Conservation (phyloP, 2,329 filamentous ascomycete species). For the Fusarium sp. region DNA sequence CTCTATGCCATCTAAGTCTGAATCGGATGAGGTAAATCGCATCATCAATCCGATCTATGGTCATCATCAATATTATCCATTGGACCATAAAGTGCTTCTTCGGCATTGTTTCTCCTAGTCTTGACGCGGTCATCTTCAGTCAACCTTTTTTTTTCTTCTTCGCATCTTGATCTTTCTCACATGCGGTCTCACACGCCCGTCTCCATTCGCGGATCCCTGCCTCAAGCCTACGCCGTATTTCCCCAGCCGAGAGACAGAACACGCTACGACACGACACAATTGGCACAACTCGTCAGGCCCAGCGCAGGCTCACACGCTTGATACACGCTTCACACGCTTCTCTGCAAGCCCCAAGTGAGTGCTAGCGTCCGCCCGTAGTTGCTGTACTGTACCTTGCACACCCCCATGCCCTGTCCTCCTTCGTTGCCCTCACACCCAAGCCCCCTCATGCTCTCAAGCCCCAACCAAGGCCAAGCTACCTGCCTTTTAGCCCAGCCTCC, state of each 20-base stretch:
- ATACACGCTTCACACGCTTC: slow-evolving; percentile 45
- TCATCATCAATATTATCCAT: slow-evolving; percentile 14
- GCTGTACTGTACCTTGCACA: slow-evolving; percentile 38
- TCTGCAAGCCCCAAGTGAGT: slow-evolving; percentile 41
- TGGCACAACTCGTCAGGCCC: slow-evolving; percentile 45
- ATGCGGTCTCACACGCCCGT: slow-evolving; percentile 42
- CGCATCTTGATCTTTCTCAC: slow-evolving; percentile 23
- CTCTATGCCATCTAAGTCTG: slow-evolving; percentile 21
- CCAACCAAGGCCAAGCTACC: slow-evolving; percentile 38
- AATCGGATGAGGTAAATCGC: slow-evolving; percentile 3
- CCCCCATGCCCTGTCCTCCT: slow-evolving; percentile 43
- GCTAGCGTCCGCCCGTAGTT: slow-evolving; percentile 28
- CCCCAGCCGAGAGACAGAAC: slow-evolving; percentile 49
- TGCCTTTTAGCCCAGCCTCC: slow-evolving; percentile 40
- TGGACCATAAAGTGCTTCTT: slow-evolving; percentile 17
- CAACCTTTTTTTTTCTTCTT: slow-evolving; percentile 12
- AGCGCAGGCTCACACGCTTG: slow-evolving; percentile 40
- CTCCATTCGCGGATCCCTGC: slow-evolving; percentile 49
- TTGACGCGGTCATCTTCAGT: slow-evolving; percentile 30
- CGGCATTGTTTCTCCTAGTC: slow-evolving; percentile 17
- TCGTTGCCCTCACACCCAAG: slow-evolving; percentile 41
- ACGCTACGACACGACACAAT: slow-evolving; percentile 52
- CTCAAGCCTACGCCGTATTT: slow-evolving; percentile 44
- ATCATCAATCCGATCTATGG: slow-evolving; percentile 9
- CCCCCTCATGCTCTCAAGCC: slow-evolving; percentile 32